Evolutionary conservation across 176 grass and related monocot genomes (phyloP), one percentile per base, ranked within the genome.

Genomic region (Carex parvula): DNA sequence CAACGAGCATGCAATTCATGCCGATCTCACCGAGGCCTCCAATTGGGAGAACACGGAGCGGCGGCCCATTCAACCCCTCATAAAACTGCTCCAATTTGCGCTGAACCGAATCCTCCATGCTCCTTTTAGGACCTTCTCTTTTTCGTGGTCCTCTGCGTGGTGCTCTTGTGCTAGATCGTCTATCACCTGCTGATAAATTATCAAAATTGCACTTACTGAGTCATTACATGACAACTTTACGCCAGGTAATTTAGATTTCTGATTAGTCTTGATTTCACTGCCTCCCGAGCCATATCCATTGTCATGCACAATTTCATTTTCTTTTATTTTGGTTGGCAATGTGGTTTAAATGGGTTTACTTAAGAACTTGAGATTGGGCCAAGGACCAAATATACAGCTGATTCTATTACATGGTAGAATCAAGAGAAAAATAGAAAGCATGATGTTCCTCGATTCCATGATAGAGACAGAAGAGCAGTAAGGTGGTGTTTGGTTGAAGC

Each of bases 1-100:
- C 96, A 60, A 99, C 89, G 3, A 99, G 96, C 96, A 99, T 99
- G 87, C 96, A 99, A 62, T 95, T 99, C 96, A 99, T 95, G 58
- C 96, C 96, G 17, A 99, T 99, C 88, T 99, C 96, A 37, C 96
- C 96, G 64, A 99, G 90, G 60, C 96, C 96, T 4, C 96, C 96
- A 32, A 99, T 99, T 32, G 96, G 96, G 55, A 99, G 93, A 35
- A 99, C 88, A 56, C 96, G 86, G 14, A 99, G 93, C n/a, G 96
- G 93, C 33, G 96, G 96, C 13, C 96, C 96, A 56, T 99, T 88
- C 50, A 76, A 4, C 59, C 96, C 96, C 91, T 99, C 93, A 78
- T 95, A 99, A 76, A 99, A 99, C 83, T 99, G 91, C 85, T 99
- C 96, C 90, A 99, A 68, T 84, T 99, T 99, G 14, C 96, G 88